Evolutionary conservation across 805 yeast species (phyloP).

Genomic region (Zygosaccharomyces bisporus): DNA sequence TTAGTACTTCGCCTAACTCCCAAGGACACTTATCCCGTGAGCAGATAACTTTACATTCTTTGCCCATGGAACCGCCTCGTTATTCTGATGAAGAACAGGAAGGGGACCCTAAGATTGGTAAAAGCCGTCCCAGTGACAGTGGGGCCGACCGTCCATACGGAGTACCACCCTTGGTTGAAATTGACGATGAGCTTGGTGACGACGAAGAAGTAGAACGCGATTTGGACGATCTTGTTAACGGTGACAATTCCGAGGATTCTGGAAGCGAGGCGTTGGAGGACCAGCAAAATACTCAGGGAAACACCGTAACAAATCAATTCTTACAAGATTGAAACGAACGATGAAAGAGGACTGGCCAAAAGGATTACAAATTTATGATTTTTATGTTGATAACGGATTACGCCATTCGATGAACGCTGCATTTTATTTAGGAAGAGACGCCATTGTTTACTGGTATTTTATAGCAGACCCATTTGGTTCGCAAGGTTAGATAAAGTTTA

Average conservation of each 20-base stretch:
- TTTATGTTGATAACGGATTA: background rate
- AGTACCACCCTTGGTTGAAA: slow-evolving; percentile 1
- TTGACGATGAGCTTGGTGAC: slow-evolving; percentile 17
- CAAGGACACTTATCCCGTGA: slow-evolving; percentile 20
- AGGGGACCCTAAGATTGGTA: slow-evolving; percentile 2
- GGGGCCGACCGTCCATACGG: background rate
- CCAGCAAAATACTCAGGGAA: slow-evolving; percentile 11
- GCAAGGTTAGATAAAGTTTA: background rate
- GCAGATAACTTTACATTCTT: slow-evolving; percentile 33
- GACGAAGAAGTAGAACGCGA: slow-evolving; percentile 12
- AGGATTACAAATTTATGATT: background rate
- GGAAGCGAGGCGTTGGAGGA: slow-evolving; percentile 7
- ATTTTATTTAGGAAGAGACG: background rate
- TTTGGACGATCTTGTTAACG: slow-evolving; percentile 1
- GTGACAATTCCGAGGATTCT: slow-evolving; percentile 4
- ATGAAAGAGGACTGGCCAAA: background rate
- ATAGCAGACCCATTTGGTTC: background rate
- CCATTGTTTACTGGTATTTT: background rate
- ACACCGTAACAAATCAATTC: slow-evolving; percentile 18
- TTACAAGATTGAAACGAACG: slow-evolving; percentile 10
- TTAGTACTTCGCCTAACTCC: slow-evolving; percentile 27
- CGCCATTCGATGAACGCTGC: slow-evolving; percentile 1
- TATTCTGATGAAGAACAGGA: slow-evolving; percentile 30
- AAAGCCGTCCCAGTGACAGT: background rate
- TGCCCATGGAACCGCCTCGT: slow-evolving; percentile 40